Evolutionary conservation across 2,329 filamentous ascomycete species (phyloP), one percentile per base, ranked within the genome.

Genomic region (Alternaria gansuensis): DNA sequence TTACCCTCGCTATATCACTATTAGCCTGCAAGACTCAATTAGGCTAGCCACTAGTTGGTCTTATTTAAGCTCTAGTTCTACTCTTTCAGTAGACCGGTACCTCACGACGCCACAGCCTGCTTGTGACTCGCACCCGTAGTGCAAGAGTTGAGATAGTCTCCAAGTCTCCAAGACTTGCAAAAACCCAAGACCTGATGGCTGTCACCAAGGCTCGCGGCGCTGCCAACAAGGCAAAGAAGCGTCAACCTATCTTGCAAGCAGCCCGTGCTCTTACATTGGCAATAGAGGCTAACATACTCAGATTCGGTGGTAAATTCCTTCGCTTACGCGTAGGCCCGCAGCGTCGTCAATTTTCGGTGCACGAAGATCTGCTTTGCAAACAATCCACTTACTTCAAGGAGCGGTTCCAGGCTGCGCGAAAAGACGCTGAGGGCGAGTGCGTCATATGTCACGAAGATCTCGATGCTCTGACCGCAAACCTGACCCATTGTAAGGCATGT

Each of bases 361-460:
- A 43, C 6, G 13, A 3, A 43, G 24, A 48, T 14, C 3, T 48
- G 28, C 44, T 48, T 34, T 48, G 44, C 13, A 11, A 31, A 17
- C 17, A 23, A 23, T 48, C 17, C 3, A 23, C 26, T 3, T 43
- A n/a, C 5, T 44, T 44, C 26, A 44, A 44, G 26, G 29, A 44
- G 9, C 0, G 3, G 2, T 2, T 8, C 26, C 36, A 39, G 17
- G 3, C 10, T 21, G 3, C 4, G 21, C 1, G 3, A 1, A 13
- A 39, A 13, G 36, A 39, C 2, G 21, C 21, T 5, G 36, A 39
- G 5, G 36, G 36, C 36, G 17, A 39, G 0, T 39, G 36, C 21
- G 36, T 39, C 36, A 17, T 23, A 39, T 39, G 36, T 21, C 36
- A 39, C n/a, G 36, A 39, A 6, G 3, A 23, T 0, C n/a, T 39